Evolutionary conservation across 768 basidiomycete genomes (phyloP).

Genomic region (Atractiella rhizophila): DNA sequence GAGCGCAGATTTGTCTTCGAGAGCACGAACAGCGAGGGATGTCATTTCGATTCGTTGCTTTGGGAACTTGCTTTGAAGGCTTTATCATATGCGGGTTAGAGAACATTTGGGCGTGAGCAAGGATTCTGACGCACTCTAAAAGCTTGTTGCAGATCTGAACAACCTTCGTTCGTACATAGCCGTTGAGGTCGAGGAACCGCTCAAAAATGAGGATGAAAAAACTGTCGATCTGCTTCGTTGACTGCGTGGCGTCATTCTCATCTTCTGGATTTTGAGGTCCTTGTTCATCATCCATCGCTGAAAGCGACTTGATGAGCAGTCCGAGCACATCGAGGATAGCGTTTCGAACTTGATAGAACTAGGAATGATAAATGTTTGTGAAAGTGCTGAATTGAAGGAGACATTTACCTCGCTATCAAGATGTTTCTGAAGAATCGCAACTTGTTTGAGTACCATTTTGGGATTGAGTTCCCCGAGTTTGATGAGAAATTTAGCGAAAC

Average conservation of each 20-base stretch:
- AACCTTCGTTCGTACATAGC: conserved; percentile 77
- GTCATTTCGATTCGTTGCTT: conserved; percentile 58
- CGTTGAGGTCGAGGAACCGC: conserved; percentile 63
- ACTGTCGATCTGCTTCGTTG: conserved; percentile 36
- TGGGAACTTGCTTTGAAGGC: conserved; percentile 49
- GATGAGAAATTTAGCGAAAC: conserved; percentile 61
- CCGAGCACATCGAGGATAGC: conserved; percentile 79
- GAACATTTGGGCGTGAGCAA: neutral
- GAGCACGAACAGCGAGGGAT: conserved; percentile 43
- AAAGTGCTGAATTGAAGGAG: conserved; percentile 6
- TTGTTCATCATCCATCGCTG: conserved; percentile 23
- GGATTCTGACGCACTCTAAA: conserved; percentile 31
- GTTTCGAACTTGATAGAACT: conserved; percentile 93
- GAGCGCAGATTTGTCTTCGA: conserved; percentile 69
- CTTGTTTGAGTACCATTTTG: conserved; percentile 60
- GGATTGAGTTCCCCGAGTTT: conserved; percentile 56
- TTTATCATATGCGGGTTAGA: conserved; percentile 8
- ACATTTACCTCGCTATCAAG: conserved; percentile 61
- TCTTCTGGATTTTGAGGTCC: conserved; percentile 5
- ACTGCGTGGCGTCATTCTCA: conserved; percentile 23
- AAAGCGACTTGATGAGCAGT: conserved; percentile 53
- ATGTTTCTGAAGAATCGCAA: conserved; percentile 56
- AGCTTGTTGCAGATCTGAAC: conserved; percentile 48
- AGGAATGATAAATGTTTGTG: neutral
- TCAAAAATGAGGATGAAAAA: conserved; percentile 65